Percentiles rank a stretch among this genome's conserved stretches.
phyloP scores from a whole-genome alignment of 2,329 filamentous ascomycete genomes.

The Davidsoniella australis region DNA sequence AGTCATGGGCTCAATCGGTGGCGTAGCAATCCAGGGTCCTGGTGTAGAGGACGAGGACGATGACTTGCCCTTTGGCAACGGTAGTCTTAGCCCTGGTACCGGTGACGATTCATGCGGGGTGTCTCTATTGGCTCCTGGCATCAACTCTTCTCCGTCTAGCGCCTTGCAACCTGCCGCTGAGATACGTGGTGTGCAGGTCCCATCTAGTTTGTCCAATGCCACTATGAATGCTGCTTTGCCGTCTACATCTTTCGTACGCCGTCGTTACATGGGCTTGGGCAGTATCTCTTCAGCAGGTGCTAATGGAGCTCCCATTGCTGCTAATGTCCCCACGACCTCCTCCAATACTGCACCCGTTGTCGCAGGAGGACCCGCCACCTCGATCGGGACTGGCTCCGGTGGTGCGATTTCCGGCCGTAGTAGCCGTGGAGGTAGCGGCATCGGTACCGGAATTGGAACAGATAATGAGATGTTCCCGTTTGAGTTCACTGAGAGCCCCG shows the following conservation, averaged over 20 bases:
- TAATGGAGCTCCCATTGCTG: no score
- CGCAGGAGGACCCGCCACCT: constrained; percentile 29
- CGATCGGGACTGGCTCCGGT: constrained; percentile 20
- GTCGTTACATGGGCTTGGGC: neutral
- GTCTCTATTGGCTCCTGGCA: neutral
- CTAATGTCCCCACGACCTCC: no score
- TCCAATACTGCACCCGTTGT: constrained; percentile 25
- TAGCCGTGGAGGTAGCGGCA: constrained; percentile 2
- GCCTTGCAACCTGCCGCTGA: constrained; percentile 2
- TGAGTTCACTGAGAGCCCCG: constrained; percentile 21
- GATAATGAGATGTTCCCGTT: constrained; percentile 16
- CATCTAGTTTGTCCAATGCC: neutral
- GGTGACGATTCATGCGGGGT: constrained; percentile 36
- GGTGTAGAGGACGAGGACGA: constrained; percentile 43
- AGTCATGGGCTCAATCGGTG: constrained; percentile 43
- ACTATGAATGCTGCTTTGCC: constrained; percentile 19
- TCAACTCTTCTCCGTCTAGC: neutral
- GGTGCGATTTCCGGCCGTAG: constrained; percentile 16
- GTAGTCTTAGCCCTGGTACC: constrained; percentile 52
- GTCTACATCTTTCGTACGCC: neutral
- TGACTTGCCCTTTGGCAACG: constrained; percentile 44
- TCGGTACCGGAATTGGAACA: constrained; percentile 11
- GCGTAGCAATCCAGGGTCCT: constrained; percentile 38
- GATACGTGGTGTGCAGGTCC: neutral
- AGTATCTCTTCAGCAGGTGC: no score